Evolutionary conservation across 2,329 filamentous ascomycete genomes (phyloP).

Genomic region (Hymenoscyphus linearis): DNA sequence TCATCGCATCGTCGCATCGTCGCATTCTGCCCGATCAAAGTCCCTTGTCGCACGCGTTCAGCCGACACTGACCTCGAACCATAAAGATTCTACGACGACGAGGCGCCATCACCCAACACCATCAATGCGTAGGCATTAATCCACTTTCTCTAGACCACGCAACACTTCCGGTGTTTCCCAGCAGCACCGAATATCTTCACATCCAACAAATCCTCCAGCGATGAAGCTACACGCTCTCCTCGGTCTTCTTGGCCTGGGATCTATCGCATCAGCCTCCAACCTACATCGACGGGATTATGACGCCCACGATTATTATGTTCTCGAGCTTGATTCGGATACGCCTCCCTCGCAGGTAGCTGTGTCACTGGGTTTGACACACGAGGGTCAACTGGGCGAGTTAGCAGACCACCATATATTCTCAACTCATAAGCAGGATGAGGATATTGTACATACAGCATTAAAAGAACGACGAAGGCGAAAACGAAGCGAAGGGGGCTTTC

Average conservation of each 20-base stretch:
- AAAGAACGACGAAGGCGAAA: slow-evolving; percentile 53
- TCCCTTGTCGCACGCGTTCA: not conserved
- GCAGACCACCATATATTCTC: slow-evolving; percentile 82
- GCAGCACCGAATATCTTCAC: not conserved
- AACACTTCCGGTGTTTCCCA: not conserved
- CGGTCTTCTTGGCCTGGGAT: slow-evolving; percentile 48
- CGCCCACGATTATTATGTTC: slow-evolving; percentile 84
- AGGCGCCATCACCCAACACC: not conserved
- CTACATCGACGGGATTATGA: slow-evolving; percentile 65
- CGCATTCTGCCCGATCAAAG: not conserved
- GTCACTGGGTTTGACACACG: slow-evolving; percentile 69
- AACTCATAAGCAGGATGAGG: slow-evolving; percentile 54
- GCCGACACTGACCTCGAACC: not conserved
- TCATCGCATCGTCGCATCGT: not conserved
- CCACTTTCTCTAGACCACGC: not conserved
- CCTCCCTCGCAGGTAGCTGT: slow-evolving; percentile 65
- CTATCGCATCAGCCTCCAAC: slow-evolving; percentile 39
- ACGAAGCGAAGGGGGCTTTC: slow-evolving; percentile 45
- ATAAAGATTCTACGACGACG: not conserved
- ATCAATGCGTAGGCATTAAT: not conserved
- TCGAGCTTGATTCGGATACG: slow-evolving; percentile 67
- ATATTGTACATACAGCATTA: slow-evolving; percentile 52
- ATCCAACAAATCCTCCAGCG: not conserved
- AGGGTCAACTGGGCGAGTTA: slow-evolving; percentile 75
- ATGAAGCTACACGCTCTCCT: slow-evolving; percentile 43